phyloP scores from a whole-genome alignment of 1,284 basidiomycete species.

The Mrakiaceae sp. region DNA sequence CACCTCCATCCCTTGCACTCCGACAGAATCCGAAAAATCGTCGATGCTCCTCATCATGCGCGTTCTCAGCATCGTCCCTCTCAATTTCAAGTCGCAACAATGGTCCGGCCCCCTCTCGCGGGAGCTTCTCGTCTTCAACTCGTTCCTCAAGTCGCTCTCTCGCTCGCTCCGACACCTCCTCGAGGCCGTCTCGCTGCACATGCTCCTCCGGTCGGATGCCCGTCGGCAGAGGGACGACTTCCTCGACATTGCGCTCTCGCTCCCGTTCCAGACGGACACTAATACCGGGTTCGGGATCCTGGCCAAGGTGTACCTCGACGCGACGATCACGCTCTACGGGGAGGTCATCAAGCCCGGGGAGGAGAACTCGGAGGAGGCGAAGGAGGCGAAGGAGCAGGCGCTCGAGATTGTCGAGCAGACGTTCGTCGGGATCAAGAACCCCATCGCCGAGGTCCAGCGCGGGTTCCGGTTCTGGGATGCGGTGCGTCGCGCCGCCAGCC shows the following conservation, averaged over 20 bases:
- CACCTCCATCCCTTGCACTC: conserved; percentile 13
- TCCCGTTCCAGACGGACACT: conserved; percentile 62
- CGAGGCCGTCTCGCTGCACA: conserved; percentile 82
- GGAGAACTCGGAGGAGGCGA: conserved; percentile 60
- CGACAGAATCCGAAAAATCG: conserved; percentile 70
- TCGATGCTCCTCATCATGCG: conserved; percentile 94
- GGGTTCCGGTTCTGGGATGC: conserved; percentile 98
- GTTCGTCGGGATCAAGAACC: conserved; percentile 77
- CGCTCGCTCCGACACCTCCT: conserved; percentile 79
- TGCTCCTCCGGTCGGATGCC: conserved; percentile 81
- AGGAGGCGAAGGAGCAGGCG: conserved; percentile 73
- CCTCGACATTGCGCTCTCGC: conserved; percentile 68
- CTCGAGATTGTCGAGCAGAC: conserved; percentile 86
- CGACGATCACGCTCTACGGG: conserved; percentile 59
- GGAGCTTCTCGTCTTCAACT: conserved; percentile 95
- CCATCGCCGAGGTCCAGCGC: conserved; percentile 77
- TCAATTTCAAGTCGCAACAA: conserved; percentile 72
- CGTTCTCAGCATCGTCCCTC: conserved; percentile 80
- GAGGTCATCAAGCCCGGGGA: conserved; percentile 40
- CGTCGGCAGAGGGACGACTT: conserved; percentile 77
- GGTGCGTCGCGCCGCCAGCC: conserved; percentile 44
- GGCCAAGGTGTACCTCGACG: conserved; percentile 90
- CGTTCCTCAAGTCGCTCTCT: conserved; percentile 80
- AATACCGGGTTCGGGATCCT: conserved; percentile 97
- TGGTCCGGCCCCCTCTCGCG: conserved; percentile 93